These are phyloP conservation scores for Epichloe hybrida DNA, from an alignment of 2,329 filamentous ascomycete species.

Conservation along the genomic window DNA sequence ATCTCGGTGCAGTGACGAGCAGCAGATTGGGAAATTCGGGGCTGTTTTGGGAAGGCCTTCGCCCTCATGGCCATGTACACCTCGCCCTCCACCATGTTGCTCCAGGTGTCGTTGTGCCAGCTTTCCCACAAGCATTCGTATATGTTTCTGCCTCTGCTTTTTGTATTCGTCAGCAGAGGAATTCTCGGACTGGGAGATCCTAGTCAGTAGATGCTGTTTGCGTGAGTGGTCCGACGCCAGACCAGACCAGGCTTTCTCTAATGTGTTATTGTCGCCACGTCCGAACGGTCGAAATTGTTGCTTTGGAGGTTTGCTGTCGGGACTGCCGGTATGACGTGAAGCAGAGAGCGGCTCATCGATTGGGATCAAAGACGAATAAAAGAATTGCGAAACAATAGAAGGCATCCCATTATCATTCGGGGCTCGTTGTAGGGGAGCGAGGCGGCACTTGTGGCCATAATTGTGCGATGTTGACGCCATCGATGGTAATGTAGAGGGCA, in stretches of 20 bases:
- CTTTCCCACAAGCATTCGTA: slow-evolving; percentile 10
- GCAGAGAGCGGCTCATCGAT: slow-evolving; percentile 82
- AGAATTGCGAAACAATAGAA: slow-evolving; percentile 58
- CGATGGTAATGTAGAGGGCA: neutral
- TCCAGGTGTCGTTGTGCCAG: slow-evolving; percentile 1
- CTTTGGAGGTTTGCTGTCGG: slow-evolving; percentile 39
- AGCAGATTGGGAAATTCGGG: slow-evolving; percentile 34
- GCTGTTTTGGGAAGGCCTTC: slow-evolving; percentile 15
- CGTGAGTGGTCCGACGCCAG: slow-evolving; percentile 38
- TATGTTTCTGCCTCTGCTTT: slow-evolving; percentile 7
- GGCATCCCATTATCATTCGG: slow-evolving; percentile 36
- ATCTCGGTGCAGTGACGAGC: slow-evolving; percentile 32
- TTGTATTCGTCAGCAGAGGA: neutral
- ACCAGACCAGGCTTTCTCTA: slow-evolving; percentile 67
- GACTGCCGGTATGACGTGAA: slow-evolving; percentile 33
- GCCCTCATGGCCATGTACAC: slow-evolving; percentile 23
- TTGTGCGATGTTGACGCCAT: slow-evolving; percentile 31
- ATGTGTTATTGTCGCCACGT: slow-evolving; percentile 59
- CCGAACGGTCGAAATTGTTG: slow-evolving; percentile 65
- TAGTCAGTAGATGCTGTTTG: slow-evolving; percentile 29
- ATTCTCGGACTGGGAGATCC: neutral
- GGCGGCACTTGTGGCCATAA: slow-evolving; percentile 44
- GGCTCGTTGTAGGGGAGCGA: slow-evolving; percentile 31
- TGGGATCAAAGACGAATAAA: slow-evolving; percentile 69
- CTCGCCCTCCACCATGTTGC: neutral